Evolutionary conservation across 164 flowering plant species (phyloP), one percentile per base, ranked within the genome.

Genomic region (Stephania yunnanensis): DNA sequence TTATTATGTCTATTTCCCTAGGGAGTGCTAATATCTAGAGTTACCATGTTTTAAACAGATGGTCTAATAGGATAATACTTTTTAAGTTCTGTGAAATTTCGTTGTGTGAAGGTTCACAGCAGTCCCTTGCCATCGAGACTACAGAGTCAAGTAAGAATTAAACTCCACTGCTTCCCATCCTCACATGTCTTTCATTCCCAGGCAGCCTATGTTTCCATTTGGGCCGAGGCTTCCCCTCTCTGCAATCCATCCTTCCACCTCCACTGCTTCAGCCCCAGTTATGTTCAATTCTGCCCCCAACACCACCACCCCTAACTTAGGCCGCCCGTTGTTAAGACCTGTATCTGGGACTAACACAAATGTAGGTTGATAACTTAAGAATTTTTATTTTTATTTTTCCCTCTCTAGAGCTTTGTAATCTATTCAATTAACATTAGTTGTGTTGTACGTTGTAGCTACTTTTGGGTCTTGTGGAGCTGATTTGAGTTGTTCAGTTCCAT

Each of bases 181-280:
- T 25, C 25, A 25, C 25, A 25, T 25, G 25, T 25, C 25, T 25
- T 25, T 25, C 81, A 79, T 89, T 87, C 89, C 87, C 30, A 91
- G 87, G n/a, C 98, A 83, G 78, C 84, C 81, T 58, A 86, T 89
- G 92, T 91, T 86, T 78, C 83, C 88, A 13, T 84, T 82, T 76
- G 97, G 97, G 19, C 97, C 92, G 5, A 85, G 97, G 71, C 71
- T 90, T 46, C 95, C 98, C 20, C 87, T 91, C n/a, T 80, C 91
- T 44, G 88, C 90, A 65, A 86, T 89, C 42, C 89, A 94, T 69
- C 89, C 92, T 19, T 81, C 93, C 10, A 78, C 94, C 0, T 83
- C 93, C 12, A 78, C 80, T 31, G 74, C 87, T 3, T 69, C 83
- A 17, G 25, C 87, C 22, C 82, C 81, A 80, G 84, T 74, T 65